phyloP scores from a whole-genome alignment of 768 basidiomycete genomes.

The Termitomyces titanicus region DNA sequence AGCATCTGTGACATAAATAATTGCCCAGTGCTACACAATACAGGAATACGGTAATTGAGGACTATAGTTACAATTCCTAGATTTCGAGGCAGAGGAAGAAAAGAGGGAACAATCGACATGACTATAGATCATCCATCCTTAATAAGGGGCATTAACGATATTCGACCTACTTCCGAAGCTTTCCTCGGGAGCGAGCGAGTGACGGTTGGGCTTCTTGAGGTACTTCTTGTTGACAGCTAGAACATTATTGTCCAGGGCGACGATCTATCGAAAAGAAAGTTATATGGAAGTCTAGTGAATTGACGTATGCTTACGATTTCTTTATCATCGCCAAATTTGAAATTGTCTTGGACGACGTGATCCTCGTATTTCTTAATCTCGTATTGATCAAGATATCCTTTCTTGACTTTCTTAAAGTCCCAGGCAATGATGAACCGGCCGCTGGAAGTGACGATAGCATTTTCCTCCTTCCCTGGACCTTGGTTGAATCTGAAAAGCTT shows the following conservation, averaged over 20 bases:
- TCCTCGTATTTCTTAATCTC: slow-evolving; percentile 97
- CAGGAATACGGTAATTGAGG: slow-evolving; percentile 5
- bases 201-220: slow-evolving; percentile 76
- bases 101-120: slow-evolving; percentile 3
- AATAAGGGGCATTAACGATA: slow-evolving; percentile 71
- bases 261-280: slow-evolving; percentile 56
- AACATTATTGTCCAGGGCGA: slow-evolving; percentile 92
- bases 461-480: slow-evolving; percentile 84
- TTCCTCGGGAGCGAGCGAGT: slow-evolving; percentile 53
- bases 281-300: slow-evolving; percentile 1
- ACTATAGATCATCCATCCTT: slow-evolving; percentile 5
- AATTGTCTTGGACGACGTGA: slow-evolving; percentile 93
- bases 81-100: slow-evolving; percentile 2
- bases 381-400: slow-evolving; percentile 86
- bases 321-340: slow-evolving; percentile 96
- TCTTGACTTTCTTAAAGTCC: slow-evolving; percentile 97
- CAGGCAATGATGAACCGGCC: slow-evolving; percentile 93
- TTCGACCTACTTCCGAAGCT: slow-evolving; percentile 47
- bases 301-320: slow-evolving; percentile 57
- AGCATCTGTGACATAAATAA: background rate
- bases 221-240: slow-evolving; percentile 92
- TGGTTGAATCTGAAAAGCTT: slow-evolving; percentile 75
- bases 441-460: slow-evolving; percentile 92
- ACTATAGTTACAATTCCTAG: slow-evolving; percentile 14
- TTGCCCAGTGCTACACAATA: slow-evolving; percentile 9